Evolutionary conservation across 1,139 yeast species (phyloP).

Genomic region (Lodderomyces parapsilosis): DNA sequence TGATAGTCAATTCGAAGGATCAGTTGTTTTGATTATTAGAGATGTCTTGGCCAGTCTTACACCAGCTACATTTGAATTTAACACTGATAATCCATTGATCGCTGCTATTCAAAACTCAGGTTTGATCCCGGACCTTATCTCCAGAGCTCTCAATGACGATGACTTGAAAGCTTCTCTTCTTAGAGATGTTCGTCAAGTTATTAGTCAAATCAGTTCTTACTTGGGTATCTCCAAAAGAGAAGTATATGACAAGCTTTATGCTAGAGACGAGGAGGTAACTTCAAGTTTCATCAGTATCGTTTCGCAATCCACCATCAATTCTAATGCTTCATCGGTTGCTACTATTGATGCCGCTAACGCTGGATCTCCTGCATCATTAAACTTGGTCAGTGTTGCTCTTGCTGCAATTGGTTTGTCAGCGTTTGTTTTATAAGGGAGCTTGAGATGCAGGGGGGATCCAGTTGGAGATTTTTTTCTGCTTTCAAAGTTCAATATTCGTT

Average conservation of each 20-base stretch:
- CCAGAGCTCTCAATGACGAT: constrained; percentile 26
- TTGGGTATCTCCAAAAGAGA: constrained; percentile 3
- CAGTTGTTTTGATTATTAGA: constrained; percentile 24
- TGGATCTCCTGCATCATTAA: constrained; percentile 10
- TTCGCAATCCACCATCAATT: neutral
- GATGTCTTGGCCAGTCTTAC: constrained; percentile 21
- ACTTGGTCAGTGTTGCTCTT: constrained; percentile 11
- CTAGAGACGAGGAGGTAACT: constrained; percentile 8
- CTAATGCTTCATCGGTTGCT: constrained; percentile 5
- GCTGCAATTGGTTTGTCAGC: constrained; percentile 15
- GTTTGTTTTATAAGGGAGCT: constrained; percentile 8
- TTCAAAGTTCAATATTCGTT: neutral
- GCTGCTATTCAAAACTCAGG: constrained; percentile 25
- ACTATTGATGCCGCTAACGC: constrained; percentile 10
- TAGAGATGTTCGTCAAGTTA: constrained; percentile 11
- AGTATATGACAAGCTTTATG: constrained; percentile 1
- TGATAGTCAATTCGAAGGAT: constrained; percentile 28
- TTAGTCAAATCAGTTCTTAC: constrained; percentile 2
- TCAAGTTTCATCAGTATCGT: neutral
- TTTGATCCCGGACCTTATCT: constrained; percentile 24
- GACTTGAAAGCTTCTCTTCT: constrained; percentile 22
- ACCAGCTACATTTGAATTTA: constrained; percentile 6
- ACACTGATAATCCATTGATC: constrained; percentile 24
- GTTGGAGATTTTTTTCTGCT: too few species aligned
- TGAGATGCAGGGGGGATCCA: too few species aligned